Conservation (phyloP, 768 basidiomycete genomes). For the Russula griseocarnosa region DNA sequence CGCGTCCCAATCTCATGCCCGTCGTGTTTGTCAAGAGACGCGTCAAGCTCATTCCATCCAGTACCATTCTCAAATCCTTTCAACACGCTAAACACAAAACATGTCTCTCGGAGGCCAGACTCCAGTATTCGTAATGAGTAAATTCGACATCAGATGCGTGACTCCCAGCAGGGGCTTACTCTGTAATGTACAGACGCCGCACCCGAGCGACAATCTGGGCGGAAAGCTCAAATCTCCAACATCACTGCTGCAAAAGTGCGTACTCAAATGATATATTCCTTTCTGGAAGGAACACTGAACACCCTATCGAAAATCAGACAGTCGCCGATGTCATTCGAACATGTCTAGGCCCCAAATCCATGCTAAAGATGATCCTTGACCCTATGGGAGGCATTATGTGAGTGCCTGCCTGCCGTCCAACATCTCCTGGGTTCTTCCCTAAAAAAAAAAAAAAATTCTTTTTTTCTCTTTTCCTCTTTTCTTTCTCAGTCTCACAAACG, state of each 20-base stretch:
- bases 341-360: slow-evolving; percentile 94
- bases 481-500: slow-evolving; percentile 77
- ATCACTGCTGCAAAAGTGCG: slow-evolving; percentile 93
- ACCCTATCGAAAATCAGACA: slow-evolving; percentile 49
- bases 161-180: slow-evolving; percentile 9
- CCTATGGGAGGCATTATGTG: slow-evolving; percentile 99
- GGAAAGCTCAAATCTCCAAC: slow-evolving; percentile 95
- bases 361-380: slow-evolving; percentile 99
- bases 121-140: slow-evolving; percentile 83
- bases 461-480: slow-evolving; percentile 2
- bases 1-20: not conserved
- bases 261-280: not conserved
- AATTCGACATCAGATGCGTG: not conserved
- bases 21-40: not conserved
- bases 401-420: slow-evolving; percentile 33
- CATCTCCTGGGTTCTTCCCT: not conserved
- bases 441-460: not conserved
- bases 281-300: slow-evolving; percentile 14
- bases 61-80: not conserved
- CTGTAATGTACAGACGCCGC: slow-evolving; percentile 63
- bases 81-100: slow-evolving; percentile 19
- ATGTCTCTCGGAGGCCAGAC: slow-evolving; percentile 51
- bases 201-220: slow-evolving; percentile 88
- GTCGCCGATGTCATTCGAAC: slow-evolving; percentile 98
- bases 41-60: not conserved